phyloP scores from a whole-genome alignment of 805 yeast genomes.

The Candida broadrunensis region DNA sequence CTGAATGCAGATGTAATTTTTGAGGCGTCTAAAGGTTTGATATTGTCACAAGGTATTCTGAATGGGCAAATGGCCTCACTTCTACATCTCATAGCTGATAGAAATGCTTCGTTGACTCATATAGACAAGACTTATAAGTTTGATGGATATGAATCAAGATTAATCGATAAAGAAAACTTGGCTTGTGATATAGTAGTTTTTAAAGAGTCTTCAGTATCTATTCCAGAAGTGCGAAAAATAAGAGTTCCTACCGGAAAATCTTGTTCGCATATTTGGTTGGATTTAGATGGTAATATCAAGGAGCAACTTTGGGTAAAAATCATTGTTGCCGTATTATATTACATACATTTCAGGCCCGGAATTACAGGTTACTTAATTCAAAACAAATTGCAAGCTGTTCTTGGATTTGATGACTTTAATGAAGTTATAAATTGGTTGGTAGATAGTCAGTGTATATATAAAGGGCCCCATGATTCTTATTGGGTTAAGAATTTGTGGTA shows the following conservation, averaged over 20 bases:
- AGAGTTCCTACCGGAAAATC: constrained; percentile 60
- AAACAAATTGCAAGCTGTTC: constrained; percentile 24
- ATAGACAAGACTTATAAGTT: constrained; percentile 54
- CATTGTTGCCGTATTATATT: constrained; percentile 41
- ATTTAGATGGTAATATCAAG: constrained; percentile 59
- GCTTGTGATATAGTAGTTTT: constrained; percentile 58
- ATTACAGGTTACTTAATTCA: constrained; percentile 19
- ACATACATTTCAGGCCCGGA: constrained; percentile 37
- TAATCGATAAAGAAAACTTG: constrained; percentile 62
- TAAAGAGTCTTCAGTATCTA: background rate
- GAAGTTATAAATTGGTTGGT: constrained; percentile 39
- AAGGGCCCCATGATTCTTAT: constrained; percentile 35
- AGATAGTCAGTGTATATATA: constrained; percentile 31
- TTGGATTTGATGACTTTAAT: constrained; percentile 25
- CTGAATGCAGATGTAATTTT: constrained; percentile 39
- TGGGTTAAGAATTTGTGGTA: constrained; percentile 49
- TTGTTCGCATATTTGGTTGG: constrained; percentile 72
- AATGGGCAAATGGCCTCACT: constrained; percentile 64
- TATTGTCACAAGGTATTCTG: constrained; percentile 52
- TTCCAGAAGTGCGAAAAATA: constrained; percentile 10
- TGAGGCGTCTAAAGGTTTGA: constrained; percentile 49
- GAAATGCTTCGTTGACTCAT: constrained; percentile 42
- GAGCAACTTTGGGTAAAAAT: constrained; percentile 57
- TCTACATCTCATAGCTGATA: constrained; percentile 49
- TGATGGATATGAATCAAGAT: constrained; percentile 71